Evolutionary conservation across 2,329 filamentous ascomycete genomes (phyloP).

Genomic region (Chaetomium strumarium): DNA sequence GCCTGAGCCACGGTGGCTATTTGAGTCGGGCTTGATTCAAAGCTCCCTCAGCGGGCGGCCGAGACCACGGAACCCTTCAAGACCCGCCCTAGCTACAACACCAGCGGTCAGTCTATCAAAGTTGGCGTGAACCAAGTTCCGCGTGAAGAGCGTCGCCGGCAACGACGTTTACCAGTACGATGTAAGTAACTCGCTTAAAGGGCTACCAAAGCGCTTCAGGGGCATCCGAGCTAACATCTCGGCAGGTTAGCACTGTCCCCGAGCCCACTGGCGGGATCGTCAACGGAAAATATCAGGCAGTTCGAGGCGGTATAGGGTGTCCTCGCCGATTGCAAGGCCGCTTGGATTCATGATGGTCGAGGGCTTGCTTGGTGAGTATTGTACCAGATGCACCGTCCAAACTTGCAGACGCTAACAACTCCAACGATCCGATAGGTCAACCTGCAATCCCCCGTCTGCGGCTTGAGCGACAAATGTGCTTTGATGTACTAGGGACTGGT

Average conservation of each 20-base stretch:
- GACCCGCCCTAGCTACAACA: constrained; percentile 52
- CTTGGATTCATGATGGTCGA: constrained; percentile 74
- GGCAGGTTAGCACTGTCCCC: constrained; percentile 61
- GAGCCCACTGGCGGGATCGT: constrained; percentile 57
- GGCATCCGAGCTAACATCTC: constrained; percentile 9
- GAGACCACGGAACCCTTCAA: too few species aligned
- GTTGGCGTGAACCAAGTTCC: constrained; percentile 70
- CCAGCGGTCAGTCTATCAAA: constrained; percentile 47
- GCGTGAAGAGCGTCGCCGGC: constrained; percentile 54
- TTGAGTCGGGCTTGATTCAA: too few species aligned
- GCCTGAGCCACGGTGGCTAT: too few species aligned
- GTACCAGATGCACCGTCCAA: too few species aligned
- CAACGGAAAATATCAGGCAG: constrained; percentile 71
- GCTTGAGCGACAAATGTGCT: too few species aligned
- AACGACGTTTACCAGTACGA: constrained; percentile 76
- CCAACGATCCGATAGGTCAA: constrained; percentile 29
- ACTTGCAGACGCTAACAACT: not conserved
- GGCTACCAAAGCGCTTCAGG: too few species aligned
- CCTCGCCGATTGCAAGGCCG: constrained; percentile 47
- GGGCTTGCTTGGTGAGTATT: constrained; percentile 73
- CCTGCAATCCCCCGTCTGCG: too few species aligned
- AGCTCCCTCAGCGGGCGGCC: too few species aligned
- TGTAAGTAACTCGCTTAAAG: constrained; percentile 45
- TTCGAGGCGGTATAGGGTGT: constrained; percentile 52
- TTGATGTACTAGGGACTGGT: too few species aligned